Percentiles rank a stretch among this genome's conserved stretches.
These are phyloP conservation scores for Paraleonurus japonicus DNA, from an alignment of 257 asterid species.

Conservation along the genomic window DNA sequence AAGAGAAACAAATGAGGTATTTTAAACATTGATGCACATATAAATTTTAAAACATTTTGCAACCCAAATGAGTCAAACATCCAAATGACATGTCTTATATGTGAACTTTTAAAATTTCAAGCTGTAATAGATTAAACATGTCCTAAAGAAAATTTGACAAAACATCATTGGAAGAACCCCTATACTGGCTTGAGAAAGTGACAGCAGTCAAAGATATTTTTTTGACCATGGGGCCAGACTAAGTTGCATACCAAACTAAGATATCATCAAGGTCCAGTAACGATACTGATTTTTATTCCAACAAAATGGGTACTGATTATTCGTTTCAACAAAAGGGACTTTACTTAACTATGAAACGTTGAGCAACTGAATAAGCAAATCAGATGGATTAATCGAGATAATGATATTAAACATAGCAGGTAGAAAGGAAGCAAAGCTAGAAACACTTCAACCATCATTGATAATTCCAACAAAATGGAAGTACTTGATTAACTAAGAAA, in stretches of 20 bases:
- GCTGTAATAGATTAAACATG: background rate
- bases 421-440: background rate
- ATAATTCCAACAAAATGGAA: background rate
- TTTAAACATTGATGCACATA: constrained; percentile 6
- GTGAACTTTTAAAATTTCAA: background rate
- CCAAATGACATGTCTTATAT: background rate
- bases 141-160: background rate
- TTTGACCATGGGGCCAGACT: background rate
- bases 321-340: background rate
- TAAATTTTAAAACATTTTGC: background rate
- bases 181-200: background rate
- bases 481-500: background rate
- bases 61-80: background rate
- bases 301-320: background rate
- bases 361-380: background rate
- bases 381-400: background rate
- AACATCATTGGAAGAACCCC: background rate
- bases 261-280: background rate
- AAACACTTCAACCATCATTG: background rate
- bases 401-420: background rate
- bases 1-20: background rate
- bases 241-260: background rate
- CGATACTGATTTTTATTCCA: background rate
- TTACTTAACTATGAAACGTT: background rate
- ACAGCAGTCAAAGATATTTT: too few species aligned